These are phyloP conservation scores for Seiridium unicorne DNA, from an alignment of 2,329 filamentous ascomycete species.

Conservation along the genomic window DNA sequence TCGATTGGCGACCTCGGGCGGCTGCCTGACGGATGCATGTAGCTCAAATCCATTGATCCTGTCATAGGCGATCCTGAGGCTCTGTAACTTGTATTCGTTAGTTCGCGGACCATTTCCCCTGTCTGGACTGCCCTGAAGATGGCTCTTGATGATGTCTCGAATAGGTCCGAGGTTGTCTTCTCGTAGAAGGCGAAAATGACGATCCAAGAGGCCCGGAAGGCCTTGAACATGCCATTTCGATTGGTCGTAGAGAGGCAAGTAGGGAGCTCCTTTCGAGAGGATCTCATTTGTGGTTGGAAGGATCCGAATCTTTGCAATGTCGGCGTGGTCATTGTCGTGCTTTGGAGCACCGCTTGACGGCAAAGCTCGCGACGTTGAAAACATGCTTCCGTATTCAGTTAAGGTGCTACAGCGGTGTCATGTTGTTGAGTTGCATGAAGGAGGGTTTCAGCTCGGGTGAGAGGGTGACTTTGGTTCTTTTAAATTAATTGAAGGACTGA, in stretches of 20 bases:
- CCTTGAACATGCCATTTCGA: background rate
- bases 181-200: slow-evolving; percentile 16
- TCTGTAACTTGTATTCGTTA: background rate
- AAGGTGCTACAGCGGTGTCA: no score
- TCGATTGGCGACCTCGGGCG: background rate
- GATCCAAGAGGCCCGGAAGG: background rate
- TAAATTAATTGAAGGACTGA: no score
- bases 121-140: background rate
- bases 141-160: background rate
- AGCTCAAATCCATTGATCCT: background rate
- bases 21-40: background rate
- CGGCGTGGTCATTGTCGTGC: background rate
- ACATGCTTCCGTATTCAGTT: no score
- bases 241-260: background rate
- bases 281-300: background rate
- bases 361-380: no score
- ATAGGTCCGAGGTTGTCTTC: background rate
- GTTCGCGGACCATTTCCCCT: background rate
- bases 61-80: background rate
- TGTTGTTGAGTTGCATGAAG: no score
- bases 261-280: background rate
- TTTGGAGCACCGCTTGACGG: background rate
- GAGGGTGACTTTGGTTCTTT: no score
- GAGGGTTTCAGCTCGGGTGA: no score
- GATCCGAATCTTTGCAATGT: background rate